Conservation (phyloP, 345 rosid species). For the Stellera chamaejasme region DNA sequence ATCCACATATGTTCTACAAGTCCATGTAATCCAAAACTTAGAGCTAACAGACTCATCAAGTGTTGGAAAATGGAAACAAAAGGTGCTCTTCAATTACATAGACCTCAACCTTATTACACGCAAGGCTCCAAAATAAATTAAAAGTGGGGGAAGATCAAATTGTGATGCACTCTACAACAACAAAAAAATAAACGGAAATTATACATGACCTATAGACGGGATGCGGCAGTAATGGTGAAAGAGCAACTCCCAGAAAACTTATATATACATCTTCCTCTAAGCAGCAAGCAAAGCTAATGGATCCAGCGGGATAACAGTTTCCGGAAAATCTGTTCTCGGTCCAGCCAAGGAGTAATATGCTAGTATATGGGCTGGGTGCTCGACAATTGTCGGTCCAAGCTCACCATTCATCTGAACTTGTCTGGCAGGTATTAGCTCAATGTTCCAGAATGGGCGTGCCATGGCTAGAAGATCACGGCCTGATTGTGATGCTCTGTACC, state of each 20-base stretch:
- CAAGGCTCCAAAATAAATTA: no score
- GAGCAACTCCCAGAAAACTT: conserved; percentile 2
- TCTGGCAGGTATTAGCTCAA: conserved; percentile 73
- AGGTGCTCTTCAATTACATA: no score
- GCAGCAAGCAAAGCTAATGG: conserved; percentile 7
- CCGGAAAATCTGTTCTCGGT: conserved; percentile 80
- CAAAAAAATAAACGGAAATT: no score
- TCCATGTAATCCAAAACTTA: no score
- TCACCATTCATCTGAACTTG: conserved; percentile 18
- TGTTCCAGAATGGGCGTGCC: conserved; percentile 95
- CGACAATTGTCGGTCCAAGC: conserved; percentile 23
- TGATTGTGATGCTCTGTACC: conserved; percentile 45
- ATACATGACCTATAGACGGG: conserved; percentile 17
- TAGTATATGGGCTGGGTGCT: conserved; percentile 82
- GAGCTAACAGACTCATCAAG: no score
- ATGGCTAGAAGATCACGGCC: conserved; percentile 59
- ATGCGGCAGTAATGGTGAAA: conserved; percentile 1
- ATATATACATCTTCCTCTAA: conserved; percentile 45
- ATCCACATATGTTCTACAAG: no score
- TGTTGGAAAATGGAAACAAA: no score
- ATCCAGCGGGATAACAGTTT: conserved; percentile 46
- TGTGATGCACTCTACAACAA: no score
- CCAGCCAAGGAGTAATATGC: conserved; percentile 95
- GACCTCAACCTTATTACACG: no score
- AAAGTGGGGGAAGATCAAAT: no score